These are phyloP conservation scores for Neodidymelliopsis sp. DNA, from an alignment of 2,329 filamentous ascomycete genomes.

Conservation along the genomic window DNA sequence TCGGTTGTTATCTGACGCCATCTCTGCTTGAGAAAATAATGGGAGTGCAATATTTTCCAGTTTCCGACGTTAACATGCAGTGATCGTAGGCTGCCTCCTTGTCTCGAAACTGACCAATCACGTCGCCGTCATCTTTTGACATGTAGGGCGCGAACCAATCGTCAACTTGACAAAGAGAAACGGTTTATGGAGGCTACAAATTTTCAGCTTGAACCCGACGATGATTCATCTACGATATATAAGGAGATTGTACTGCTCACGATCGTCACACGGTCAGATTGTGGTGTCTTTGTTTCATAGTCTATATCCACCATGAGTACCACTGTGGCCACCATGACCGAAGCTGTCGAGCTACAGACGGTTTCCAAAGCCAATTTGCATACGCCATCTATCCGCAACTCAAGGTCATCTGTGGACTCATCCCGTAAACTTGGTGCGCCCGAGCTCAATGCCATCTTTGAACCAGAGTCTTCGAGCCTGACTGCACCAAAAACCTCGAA, in stretches of 20 bases:
- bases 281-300: not conserved
- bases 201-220: not conserved
- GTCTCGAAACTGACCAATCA: constrained; percentile 1
- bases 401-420: not conserved
- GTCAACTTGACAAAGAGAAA: constrained; percentile 12
- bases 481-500: constrained; percentile 13
- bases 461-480: constrained; percentile 7
- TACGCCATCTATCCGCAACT: not conserved
- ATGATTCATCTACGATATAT: not conserved
- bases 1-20: too few relatives aligned
- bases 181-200: not conserved
- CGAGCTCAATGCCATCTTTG: not conserved
- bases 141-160: constrained; percentile 8
- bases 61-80: not conserved
- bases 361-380: constrained; percentile 6
- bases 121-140: not conserved
- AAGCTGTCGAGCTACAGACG: constrained; percentile 8
- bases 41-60: too few relatives aligned
- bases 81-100: not conserved
- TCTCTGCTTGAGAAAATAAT: too few relatives aligned
- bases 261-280: not conserved
- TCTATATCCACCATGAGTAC: constrained; percentile 1
- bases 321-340: constrained; percentile 4
- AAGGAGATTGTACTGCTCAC: not conserved
- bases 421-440: not conserved